These are phyloP conservation scores for Microdochium paspali DNA, from an alignment of 2,329 filamentous ascomycete species.

Conservation along the genomic window DNA sequence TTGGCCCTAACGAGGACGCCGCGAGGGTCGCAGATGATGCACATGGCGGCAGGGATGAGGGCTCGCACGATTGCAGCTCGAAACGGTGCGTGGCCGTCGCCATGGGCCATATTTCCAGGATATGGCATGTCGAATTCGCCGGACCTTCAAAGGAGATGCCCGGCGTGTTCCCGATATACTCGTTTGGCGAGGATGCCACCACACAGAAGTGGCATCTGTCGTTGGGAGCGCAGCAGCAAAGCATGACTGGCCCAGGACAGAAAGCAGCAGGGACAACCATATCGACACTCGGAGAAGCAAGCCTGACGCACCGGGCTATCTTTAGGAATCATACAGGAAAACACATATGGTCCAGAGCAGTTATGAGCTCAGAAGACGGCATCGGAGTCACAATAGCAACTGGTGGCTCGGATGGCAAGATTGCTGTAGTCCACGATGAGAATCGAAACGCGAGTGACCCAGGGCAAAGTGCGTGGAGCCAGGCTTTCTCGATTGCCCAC, in stretches of 20 bases:
- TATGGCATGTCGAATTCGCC: conserved; percentile 73
- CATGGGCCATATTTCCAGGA: conserved; percentile 82
- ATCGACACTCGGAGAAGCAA: conserved; percentile 7
- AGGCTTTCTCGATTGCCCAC: neutral
- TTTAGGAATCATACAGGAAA: conserved; percentile 70
- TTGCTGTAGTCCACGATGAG: conserved; percentile 31
- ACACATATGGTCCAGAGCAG: conserved; percentile 74
- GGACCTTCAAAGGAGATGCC: conserved; percentile 3
- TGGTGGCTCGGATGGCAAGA: conserved; percentile 76
- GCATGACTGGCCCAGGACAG: conserved; percentile 1
- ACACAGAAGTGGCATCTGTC: conserved; percentile 60
- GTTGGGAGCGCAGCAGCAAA: conserved; percentile 17
- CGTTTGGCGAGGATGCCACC: conserved; percentile 79
- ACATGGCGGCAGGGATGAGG: neutral
- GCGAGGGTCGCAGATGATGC: neutral
- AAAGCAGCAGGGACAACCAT: neutral
- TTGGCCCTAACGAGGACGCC: conserved; percentile 16
- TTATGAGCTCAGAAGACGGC: conserved; percentile 13
- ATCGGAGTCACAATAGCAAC: conserved; percentile 46
- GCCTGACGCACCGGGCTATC: conserved; percentile 42
- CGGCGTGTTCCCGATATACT: conserved; percentile 46
- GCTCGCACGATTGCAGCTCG: conserved; percentile 16
- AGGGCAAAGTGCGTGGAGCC: neutral
- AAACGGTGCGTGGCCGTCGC: conserved; percentile 52
- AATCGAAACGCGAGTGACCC: neutral